Conservation (phyloP, 176 grass and related monocot genomes). For the Oryza longistaminata region DNA sequence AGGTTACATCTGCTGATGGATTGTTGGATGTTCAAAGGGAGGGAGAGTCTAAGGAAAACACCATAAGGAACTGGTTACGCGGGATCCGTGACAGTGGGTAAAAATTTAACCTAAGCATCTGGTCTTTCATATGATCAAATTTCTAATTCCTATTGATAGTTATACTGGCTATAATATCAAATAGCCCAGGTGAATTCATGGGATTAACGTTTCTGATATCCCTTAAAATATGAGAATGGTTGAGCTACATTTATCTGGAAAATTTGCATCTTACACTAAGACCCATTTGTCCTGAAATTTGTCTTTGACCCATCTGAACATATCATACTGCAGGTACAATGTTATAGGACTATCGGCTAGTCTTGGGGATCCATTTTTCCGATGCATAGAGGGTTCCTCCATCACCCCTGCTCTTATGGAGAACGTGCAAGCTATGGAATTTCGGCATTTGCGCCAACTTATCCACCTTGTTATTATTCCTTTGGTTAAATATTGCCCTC, state of each 20-base stretch:
- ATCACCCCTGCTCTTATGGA: constrained; percentile 70
- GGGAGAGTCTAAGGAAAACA: constrained; percentile 83
- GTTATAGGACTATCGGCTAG: constrained; percentile 79
- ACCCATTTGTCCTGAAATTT: constrained; percentile 22
- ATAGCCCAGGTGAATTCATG: background rate
- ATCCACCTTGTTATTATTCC: constrained; percentile 90
- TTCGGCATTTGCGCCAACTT: constrained; percentile 87
- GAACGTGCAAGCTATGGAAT: constrained; percentile 92
- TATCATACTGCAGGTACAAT: constrained; percentile 80
- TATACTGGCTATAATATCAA: background rate
- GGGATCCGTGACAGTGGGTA: constrained; percentile 96
- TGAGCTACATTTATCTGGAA: constrained; percentile 6
- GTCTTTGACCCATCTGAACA: constrained; percentile 20
- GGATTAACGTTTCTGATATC: constrained; percentile 1
- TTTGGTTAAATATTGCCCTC: constrained; percentile 80
- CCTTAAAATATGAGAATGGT: background rate
- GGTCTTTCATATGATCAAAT: background rate
- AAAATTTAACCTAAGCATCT: background rate
- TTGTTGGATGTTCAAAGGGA: constrained; percentile 66
- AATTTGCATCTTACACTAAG: constrained; percentile 14
- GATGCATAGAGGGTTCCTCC: constrained; percentile 65
- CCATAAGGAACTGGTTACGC: constrained; percentile 92
- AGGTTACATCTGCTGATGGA: constrained; percentile 67
- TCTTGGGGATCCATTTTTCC: constrained; percentile 83
- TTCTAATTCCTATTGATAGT: background rate